Evolutionary conservation across 805 yeast species (phyloP).

Genomic region (Metschnikowia noctiluminum): DNA sequence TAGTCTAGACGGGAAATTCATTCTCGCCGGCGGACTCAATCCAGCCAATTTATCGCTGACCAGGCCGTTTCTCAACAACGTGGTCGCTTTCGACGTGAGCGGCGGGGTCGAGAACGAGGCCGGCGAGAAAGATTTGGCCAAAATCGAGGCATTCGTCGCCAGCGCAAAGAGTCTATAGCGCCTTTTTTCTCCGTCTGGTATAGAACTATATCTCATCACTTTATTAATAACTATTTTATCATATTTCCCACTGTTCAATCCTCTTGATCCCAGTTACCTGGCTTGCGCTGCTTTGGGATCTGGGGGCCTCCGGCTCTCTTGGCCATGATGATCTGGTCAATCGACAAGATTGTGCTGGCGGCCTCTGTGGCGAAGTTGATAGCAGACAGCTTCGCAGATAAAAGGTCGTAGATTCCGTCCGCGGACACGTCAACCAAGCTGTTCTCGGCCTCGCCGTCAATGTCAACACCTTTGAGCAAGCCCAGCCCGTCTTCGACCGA

Average conservation of each 20-base stretch:
- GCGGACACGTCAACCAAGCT: slow-evolving; percentile 71
- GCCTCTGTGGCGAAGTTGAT: slow-evolving; percentile 94
- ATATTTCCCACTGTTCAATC: slow-evolving; percentile 43
- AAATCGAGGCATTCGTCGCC: slow-evolving; percentile 56
- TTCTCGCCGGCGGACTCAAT: slow-evolving; percentile 88
- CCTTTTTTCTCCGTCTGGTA: no score
- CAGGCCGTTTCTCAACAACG: slow-evolving; percentile 43
- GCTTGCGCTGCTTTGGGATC: slow-evolving; percentile 78
- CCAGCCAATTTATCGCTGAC: slow-evolving; percentile 70
- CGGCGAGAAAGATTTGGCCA: slow-evolving; percentile 67
- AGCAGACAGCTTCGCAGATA: slow-evolving; percentile 79
- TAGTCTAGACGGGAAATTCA: slow-evolving; percentile 34
- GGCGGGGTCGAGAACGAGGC: slow-evolving; percentile 83
- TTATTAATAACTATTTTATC: background rate
- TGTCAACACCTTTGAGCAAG: slow-evolving; percentile 77
- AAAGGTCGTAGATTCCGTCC: slow-evolving; percentile 73
- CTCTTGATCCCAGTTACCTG: slow-evolving; percentile 95
- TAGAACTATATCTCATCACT: no score
- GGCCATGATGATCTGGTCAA: slow-evolving; percentile 98
- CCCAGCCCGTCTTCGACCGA: slow-evolving; percentile 40
- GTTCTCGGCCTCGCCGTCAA: slow-evolving; percentile 52
- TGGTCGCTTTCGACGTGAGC: slow-evolving; percentile 90
- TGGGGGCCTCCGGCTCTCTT: slow-evolving; percentile 98
- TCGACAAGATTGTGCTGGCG: slow-evolving; percentile 82
- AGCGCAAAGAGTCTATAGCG: slow-evolving; percentile 38